Conservation (phyloP, 2,329 filamentous ascomycete species). For the Nothophoma quercina region DNA sequence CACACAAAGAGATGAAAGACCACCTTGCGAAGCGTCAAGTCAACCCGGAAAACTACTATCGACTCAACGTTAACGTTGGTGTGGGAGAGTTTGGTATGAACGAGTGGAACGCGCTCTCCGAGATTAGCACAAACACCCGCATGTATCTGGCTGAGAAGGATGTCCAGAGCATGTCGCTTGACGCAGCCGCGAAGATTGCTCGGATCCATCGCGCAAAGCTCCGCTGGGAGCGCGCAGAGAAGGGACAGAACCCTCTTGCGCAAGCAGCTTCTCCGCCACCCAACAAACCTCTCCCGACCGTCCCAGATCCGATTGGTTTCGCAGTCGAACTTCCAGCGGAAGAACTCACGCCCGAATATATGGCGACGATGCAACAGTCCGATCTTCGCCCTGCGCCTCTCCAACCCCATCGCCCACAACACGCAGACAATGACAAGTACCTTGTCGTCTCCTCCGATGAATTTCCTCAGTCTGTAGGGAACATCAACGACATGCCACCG, state of each 20-base stretch:
- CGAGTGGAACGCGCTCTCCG: constrained; percentile 91
- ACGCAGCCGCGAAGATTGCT: constrained; percentile 80
- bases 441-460: constrained; percentile 63
- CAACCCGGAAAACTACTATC: constrained; percentile 89
- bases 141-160: constrained; percentile 78
- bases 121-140: constrained; percentile 91
- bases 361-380: constrained; percentile 30
- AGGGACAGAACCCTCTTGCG: constrained; percentile 34
- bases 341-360: constrained; percentile 52
- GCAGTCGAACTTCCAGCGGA: constrained; percentile 69
- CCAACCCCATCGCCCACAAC: constrained; percentile 23
- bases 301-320: constrained; percentile 53
- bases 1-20: constrained; percentile 86
- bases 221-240: constrained; percentile 64
- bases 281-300: constrained; percentile 45
- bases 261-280: constrained; percentile 31
- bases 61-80: constrained; percentile 94
- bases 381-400: constrained; percentile 50
- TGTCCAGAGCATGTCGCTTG: constrained; percentile 78
- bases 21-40: constrained; percentile 79
- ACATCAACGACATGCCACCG: constrained; percentile 34
- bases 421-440: constrained; percentile 59
- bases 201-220: constrained; percentile 81
- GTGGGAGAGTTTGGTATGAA: constrained; percentile 99
- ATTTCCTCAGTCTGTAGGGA: constrained; percentile 62